These are phyloP conservation scores for Neoconidiobolus thromboides DNA, from an alignment of 371 early-diverging fungal genomes.

Conservation along the genomic window DNA sequence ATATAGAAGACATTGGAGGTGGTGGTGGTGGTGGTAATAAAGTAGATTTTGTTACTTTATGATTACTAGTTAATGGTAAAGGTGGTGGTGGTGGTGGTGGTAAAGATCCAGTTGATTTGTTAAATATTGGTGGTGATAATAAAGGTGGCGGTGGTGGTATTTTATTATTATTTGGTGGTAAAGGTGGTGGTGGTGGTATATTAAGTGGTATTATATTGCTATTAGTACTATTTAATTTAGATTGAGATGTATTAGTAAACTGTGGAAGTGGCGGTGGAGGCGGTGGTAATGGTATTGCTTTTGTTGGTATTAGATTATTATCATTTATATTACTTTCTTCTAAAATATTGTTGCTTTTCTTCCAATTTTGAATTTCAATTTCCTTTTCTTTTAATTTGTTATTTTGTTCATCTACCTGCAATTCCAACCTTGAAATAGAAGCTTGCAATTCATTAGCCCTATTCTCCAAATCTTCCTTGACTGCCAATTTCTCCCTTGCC, in stretches of 20 bases:
- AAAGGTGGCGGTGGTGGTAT: neutral
- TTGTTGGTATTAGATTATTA: neutral
- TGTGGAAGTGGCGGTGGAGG: slow-evolving; percentile 12
- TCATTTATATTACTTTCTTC: neutral
- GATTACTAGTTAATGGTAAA: slow-evolving; percentile 8
- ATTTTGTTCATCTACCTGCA: neutral
- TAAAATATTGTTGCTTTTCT: neutral
- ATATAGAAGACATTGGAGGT: slow-evolving; percentile 9
- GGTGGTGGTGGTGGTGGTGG: slow-evolving; percentile 14
- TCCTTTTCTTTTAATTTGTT: slow-evolving; percentile 1
- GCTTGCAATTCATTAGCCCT: neutral
- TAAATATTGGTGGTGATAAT: slow-evolving; percentile 2
- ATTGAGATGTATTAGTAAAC: neutral
- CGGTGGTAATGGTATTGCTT: slow-evolving; percentile 11
- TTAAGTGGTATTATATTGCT: neutral
- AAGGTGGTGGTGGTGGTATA: neutral
- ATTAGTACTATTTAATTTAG: too few relatives aligned
- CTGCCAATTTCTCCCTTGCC: neutral
- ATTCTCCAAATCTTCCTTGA: neutral
- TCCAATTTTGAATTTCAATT: neutral
- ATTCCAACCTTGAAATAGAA: neutral
- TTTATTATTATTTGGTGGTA: neutral
- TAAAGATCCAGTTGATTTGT: slow-evolving; percentile 8
- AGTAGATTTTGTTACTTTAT: slow-evolving; percentile 10
- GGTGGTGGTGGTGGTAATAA: slow-evolving; percentile 15